These are phyloP conservation scores for Urochloa ruziziensis DNA, from an alignment of 176 grass and related monocot species.

Conservation along the genomic window DNA sequence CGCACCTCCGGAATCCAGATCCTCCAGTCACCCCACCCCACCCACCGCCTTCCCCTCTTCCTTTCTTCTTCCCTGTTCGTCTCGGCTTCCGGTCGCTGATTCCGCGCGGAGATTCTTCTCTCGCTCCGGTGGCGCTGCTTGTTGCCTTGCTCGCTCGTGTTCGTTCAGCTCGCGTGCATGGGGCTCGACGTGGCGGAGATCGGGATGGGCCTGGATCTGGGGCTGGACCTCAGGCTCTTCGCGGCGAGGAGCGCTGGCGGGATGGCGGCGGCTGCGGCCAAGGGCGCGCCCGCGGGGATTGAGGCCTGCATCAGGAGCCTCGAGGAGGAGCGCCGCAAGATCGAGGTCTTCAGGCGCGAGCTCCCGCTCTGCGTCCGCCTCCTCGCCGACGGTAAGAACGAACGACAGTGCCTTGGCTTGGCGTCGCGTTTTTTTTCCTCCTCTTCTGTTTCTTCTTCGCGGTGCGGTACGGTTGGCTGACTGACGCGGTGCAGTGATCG, in stretches of 20 bases:
- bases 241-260: slow-evolving; percentile 41
- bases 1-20: slow-evolving; percentile 36
- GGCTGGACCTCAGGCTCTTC: slow-evolving; percentile 61
- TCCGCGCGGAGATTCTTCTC: slow-evolving; percentile 21
- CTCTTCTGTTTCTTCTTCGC: background rate
- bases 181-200: slow-evolving; percentile 58
- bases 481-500: slow-evolving; percentile 54
- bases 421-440: background rate
- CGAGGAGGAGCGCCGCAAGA: slow-evolving; percentile 74
- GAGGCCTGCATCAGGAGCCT: slow-evolving; percentile 57
- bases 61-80: background rate
- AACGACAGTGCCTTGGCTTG: background rate
- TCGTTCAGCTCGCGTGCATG: slow-evolving; percentile 3
- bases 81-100: background rate
- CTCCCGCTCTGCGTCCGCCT: slow-evolving; percentile 74
- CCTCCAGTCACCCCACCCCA: slow-evolving; percentile 19
- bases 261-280: slow-evolving; percentile 39
- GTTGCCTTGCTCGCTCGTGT: background rate
- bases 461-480: background rate
- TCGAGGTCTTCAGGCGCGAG: slow-evolving; percentile 84
- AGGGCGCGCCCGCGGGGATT: slow-evolving; percentile 37
- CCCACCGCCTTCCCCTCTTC: background rate
- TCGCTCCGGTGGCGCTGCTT: background rate
- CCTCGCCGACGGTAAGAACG: slow-evolving; percentile 65
- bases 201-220: slow-evolving; percentile 52